Evolutionary conservation across 73 alveolate species (phyloP).

Genomic region (Durusdinium trenchii): DNA sequence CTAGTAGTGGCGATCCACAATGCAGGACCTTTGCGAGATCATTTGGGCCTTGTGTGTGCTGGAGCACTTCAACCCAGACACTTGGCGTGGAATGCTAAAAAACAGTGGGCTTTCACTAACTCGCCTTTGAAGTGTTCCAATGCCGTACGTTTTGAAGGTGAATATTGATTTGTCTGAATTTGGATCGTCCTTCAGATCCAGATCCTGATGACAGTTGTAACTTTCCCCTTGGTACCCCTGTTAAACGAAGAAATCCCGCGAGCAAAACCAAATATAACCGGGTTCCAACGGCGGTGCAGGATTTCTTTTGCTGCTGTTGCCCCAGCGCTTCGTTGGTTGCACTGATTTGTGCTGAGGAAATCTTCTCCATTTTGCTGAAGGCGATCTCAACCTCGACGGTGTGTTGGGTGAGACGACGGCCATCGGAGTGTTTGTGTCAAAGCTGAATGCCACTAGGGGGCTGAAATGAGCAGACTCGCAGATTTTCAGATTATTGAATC

Average conservation of each 20-base stretch:
- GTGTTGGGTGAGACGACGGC: too few relatives aligned
- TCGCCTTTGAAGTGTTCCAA: not conserved
- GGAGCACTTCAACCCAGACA: slow-evolving; percentile 94
- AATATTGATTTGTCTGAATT: too few relatives aligned
- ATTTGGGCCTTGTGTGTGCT: slow-evolving; percentile 92
- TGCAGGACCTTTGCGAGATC: slow-evolving; percentile 94
- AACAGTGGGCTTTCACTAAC: not conserved
- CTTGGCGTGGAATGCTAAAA: not conserved
- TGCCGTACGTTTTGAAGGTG: not conserved
- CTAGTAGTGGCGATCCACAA: too few relatives aligned
- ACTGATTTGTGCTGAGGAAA: slow-evolving; percentile 17
- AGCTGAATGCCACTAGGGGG: too few relatives aligned
- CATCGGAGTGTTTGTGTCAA: too few relatives aligned
- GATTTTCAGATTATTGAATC: too few relatives aligned
- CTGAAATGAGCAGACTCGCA: too few relatives aligned
- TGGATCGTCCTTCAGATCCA: not conserved
- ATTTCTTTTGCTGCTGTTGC: not conserved
- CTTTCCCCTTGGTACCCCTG: too few relatives aligned
- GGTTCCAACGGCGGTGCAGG: not conserved
- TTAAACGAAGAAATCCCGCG: not conserved
- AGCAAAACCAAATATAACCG: not conserved
- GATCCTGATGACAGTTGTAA: too few relatives aligned
- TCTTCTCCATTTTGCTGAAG: slow-evolving; percentile 90
- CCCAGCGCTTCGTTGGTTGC: not conserved
- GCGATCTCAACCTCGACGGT: too few relatives aligned